Base-by-base conservation (phyloP, 805 yeast species). In the Komagataella kurtzmanii region DNA sequence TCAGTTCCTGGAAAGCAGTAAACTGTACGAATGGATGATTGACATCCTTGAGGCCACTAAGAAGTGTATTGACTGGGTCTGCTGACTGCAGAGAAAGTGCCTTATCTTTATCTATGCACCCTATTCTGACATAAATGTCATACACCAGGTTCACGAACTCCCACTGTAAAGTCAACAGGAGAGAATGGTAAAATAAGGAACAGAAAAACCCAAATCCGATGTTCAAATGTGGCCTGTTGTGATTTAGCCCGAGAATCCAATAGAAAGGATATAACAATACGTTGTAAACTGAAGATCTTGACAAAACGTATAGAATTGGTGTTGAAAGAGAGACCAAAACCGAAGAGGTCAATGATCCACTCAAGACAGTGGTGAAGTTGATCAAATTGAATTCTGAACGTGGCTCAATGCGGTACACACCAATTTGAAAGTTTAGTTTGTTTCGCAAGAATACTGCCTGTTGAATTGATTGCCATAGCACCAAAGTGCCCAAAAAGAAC, bases 1-100 rank as follows among this genome's bases (percentile, higher is more conserved):
- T 84, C 51, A 85, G 68, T 60, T 85, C 93, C 65, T 85, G 91
- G 65, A 79, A 84, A 2, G 91, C 89, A 1, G 88, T 80, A 53
- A 80, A 61, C 54, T 80, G 75, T 1, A 77, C 76, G 51, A 78
- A 70, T 8, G 69, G 71, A 47, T 65, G 56, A 50, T 71, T 72
- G 30, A 65, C 62, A 43, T 81, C 81, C 50, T 74, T 73, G 54
- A 85, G 69, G 0, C 91, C 91, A 3, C 81, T 72, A 10, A 85
- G 62, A 44, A 85, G 65, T 1, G 89, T 81, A 50, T 75, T 77
- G 49, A 81, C 68, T 6, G 88, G 89, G 50, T 78, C 80, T 0
- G 81, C 67, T 14, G 84, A 74, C 24, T 78, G 74, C 10, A 77
- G 64, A 47, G 83, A 76, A 7, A 85, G 71, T 17, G 87, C 78